phyloP scores from a whole-genome alignment of 1,139 yeast genomes.

The Geotrichum klebahnii region DNA sequence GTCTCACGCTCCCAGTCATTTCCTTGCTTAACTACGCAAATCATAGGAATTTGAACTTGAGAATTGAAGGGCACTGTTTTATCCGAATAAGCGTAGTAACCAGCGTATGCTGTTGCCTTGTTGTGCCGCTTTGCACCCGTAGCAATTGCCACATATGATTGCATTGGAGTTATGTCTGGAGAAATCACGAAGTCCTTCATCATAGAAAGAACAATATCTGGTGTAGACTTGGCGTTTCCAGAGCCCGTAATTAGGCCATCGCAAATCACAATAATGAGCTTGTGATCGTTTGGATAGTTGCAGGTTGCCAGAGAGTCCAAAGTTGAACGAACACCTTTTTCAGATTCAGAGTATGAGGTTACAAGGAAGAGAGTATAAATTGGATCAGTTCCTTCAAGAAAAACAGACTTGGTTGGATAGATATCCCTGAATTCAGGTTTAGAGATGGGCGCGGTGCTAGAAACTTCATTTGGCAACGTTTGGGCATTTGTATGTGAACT shows the following conservation, averaged over 20 bases:
- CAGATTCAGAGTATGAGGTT: constrained; percentile 38
- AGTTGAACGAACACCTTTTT: constrained; percentile 33
- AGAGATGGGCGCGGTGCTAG: too few species aligned
- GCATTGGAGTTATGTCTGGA: constrained; percentile 29
- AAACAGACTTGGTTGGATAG: background rate
- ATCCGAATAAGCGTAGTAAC: constrained; percentile 32
- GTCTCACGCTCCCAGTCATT: constrained; percentile 43
- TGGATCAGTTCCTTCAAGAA: constrained; percentile 10
- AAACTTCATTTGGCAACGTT: too few species aligned
- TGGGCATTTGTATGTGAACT: background rate
- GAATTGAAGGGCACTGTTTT: constrained; percentile 44
- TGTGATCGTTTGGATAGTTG: constrained; percentile 33
- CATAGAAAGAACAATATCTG: constrained; percentile 41
- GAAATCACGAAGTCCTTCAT: constrained; percentile 54
- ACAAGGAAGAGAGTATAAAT: constrained; percentile 48
- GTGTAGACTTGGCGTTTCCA: constrained; percentile 33
- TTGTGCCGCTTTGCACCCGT: constrained; percentile 35
- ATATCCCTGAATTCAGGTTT: background rate
- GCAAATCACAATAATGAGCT: constrained; percentile 35
- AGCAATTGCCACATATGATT: constrained; percentile 36
- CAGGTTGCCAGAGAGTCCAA: constrained; percentile 35
- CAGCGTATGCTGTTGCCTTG: constrained; percentile 36
- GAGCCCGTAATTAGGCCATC: constrained; percentile 37
- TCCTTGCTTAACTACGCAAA: constrained; percentile 37
- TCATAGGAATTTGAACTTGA: constrained; percentile 55